These are phyloP conservation scores for Schizothecium vesticola DNA, from an alignment of 495 filamentous ascomycete genomes.

Conservation along the genomic window DNA sequence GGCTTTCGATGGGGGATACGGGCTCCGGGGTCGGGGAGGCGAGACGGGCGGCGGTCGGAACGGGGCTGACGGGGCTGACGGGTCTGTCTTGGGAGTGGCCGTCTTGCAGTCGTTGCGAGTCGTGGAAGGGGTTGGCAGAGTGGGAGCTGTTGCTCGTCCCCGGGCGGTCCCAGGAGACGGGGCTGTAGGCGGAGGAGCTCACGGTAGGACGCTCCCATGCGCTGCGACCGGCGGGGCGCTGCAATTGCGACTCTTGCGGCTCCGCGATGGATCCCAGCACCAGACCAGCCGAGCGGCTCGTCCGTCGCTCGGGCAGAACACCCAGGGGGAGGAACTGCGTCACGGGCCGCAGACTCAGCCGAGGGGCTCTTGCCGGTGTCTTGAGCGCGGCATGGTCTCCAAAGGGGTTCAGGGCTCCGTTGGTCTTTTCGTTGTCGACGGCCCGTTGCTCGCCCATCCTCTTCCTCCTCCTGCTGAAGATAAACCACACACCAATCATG, in stretches of 20 bases:
- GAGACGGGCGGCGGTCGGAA: slow-evolving; percentile 30
- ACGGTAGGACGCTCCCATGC: slow-evolving; percentile 36
- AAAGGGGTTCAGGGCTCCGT: slow-evolving; percentile 33
- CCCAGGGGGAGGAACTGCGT: slow-evolving; percentile 71
- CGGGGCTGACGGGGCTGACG: slow-evolving; percentile 34
- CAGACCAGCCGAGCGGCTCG: slow-evolving; percentile 44
- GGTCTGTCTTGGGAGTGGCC: slow-evolving; percentile 17
- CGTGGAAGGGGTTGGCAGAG: slow-evolving; percentile 48
- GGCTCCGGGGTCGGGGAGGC: slow-evolving; percentile 27
- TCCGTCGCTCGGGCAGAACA: slow-evolving; percentile 30
- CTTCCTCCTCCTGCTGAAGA: slow-evolving; percentile 60
- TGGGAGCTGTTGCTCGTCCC: slow-evolving; percentile 42
- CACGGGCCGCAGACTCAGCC: slow-evolving; percentile 78
- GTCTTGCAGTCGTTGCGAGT: slow-evolving; percentile 34
- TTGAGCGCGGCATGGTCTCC: slow-evolving; percentile 35
- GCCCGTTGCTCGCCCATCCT: slow-evolving; percentile 42
- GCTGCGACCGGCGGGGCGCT: slow-evolving; percentile 28
- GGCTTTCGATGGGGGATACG: slow-evolving; percentile 24
- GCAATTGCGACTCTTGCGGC: slow-evolving; percentile 22
- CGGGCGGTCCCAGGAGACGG: slow-evolving; percentile 32
- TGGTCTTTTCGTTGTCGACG: slow-evolving; percentile 55
- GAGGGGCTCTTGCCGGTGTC: slow-evolving; percentile 50
- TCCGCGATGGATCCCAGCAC: slow-evolving; percentile 27
- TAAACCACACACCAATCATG: slow-evolving; percentile 57
- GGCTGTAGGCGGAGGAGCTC: slow-evolving; percentile 16